A percentile compares a stretch with the other conserved stretches of the same genome.
These are phyloP conservation scores for Carex arenaria DNA, from an alignment of 202 grass and related monocot species.

Conservation along the genomic window DNA sequence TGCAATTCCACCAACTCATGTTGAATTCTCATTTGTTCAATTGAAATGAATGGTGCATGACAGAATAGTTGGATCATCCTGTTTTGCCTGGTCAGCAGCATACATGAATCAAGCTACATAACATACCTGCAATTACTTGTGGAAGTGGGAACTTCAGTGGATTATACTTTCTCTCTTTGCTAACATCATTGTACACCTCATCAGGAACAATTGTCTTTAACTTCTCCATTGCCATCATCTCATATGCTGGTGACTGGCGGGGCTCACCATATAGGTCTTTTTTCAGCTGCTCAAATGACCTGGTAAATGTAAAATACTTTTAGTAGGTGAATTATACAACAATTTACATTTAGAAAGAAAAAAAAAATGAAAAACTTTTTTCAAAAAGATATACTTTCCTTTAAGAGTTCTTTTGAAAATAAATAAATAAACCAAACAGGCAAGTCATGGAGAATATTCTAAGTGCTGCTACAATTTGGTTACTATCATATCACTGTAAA, in stretches of 20 bases:
- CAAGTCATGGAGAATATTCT: background rate
- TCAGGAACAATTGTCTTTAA: constrained; percentile 58
- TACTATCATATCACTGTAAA: background rate
- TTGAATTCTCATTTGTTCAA: background rate
- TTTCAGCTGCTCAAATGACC: constrained; percentile 54
- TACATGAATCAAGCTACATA: constrained; percentile 12
- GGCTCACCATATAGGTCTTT: constrained; percentile 50
- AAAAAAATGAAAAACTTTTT: background rate
- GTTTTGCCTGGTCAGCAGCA: background rate
- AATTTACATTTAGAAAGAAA: background rate
- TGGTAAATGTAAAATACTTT: background rate
- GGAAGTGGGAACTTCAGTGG: constrained; percentile 55
- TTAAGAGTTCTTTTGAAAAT: background rate
- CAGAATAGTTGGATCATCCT: background rate
- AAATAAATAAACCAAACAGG: background rate
- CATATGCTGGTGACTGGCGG: background rate
- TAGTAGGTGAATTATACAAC: background rate
- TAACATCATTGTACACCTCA: constrained; percentile 52
- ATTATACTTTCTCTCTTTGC: constrained; percentile 44
- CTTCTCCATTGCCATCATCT: constrained; percentile 46
- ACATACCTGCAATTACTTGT: constrained; percentile 64
- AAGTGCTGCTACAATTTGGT: background rate
- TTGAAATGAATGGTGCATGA: background rate
- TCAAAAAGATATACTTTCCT: background rate
- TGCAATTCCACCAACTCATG: background rate